Evolutionary conservation across 2,329 filamentous ascomycete species (phyloP), one percentile per base, ranked within the genome.

Genomic region (Calonectria ilicicola): DNA sequence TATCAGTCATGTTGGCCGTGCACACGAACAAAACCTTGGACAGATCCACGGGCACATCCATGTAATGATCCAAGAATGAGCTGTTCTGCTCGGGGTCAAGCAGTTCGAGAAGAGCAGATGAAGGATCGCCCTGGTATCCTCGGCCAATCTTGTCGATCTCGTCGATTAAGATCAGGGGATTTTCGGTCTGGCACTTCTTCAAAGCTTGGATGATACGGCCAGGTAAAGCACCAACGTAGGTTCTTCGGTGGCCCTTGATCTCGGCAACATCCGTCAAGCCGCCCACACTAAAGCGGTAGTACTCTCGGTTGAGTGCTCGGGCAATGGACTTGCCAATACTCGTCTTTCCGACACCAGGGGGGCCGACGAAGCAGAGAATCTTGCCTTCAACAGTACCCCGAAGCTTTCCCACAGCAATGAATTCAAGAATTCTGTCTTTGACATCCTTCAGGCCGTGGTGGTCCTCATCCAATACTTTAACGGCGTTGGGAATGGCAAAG

Each of bases 181-280:
- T 99, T 85, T 99, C 97, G 0, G 97, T 99, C 86, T 98, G 96
- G 82, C 96, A 98, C 85, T 99, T 99, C 89, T 99, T 99, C 80
- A 99, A 87, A 1, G 97, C 97, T 84, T 99, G 97, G 74, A 99
- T 98, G 82, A 99, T 98, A 72, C 97, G 94, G 64, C 97, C 97
- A 5, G 97, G 97, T 42, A 99, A 87, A 29, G 97, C 97, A 74
- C 97, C 97, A 66, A 99, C 97, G 79, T 99, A 99, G 3, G 97
- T 99, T 79, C 97, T 91, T 80, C 97, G 91, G 83, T 99, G 97
- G 64, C 97, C 97, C 87, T 99, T 99, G 88, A 99, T 98, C 83
- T 99, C 97, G 21, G 97, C 97, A 75, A 99, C 97, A 84, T 99
- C 97, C 5, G 96, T 98, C 77, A 99, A 89, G 78, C 97, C 97